phyloP scores from a whole-genome alignment of 306 rosid species.

The Ochetophila trinervis region DNA sequence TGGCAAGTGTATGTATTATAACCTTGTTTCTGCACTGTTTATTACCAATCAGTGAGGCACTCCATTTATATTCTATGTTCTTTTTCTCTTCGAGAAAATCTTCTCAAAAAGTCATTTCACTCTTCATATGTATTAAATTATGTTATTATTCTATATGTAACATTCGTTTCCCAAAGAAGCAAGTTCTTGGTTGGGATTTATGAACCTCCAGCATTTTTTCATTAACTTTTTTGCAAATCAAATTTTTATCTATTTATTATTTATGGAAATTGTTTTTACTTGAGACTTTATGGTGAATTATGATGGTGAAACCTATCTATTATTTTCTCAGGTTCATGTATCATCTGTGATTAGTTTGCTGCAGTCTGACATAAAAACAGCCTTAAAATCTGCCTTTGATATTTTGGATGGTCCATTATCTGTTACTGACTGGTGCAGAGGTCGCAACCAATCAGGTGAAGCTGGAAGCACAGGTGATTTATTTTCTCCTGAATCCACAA shows the following conservation, averaged over 20 bases:
- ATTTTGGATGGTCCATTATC: constrained; percentile 86
- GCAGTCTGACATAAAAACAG: constrained; percentile 90
- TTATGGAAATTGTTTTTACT: neutral
- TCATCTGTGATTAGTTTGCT: constrained; percentile 79
- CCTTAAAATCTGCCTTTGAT: constrained; percentile 89
- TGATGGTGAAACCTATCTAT: constrained; percentile 17
- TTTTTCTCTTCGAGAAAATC: neutral
- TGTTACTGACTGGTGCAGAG: constrained; percentile 94
- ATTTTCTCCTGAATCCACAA: constrained; percentile 77
- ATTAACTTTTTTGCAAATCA: neutral
- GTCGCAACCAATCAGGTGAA: constrained; percentile 73
- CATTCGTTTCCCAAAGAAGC: neutral
- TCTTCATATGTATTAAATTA: neutral
- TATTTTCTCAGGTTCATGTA: constrained; percentile 68
- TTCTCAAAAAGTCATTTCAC: neutral
- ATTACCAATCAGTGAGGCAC: neutral
- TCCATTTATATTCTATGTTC: too few species aligned
- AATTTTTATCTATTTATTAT: neutral
- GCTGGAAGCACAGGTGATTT: constrained; percentile 62
- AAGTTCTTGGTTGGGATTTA: neutral
- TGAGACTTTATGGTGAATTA: constrained; percentile 15
- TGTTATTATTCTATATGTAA: neutral
- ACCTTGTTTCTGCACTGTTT: neutral
- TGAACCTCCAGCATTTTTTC: neutral
- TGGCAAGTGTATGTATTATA: neutral